A percentile compares a stretch with the other conserved stretches of the same genome.
phyloP scores from a whole-genome alignment of 225 moss, liverwort and hornwort genomes.

The Pseudisothecium myosuroides region DNA sequence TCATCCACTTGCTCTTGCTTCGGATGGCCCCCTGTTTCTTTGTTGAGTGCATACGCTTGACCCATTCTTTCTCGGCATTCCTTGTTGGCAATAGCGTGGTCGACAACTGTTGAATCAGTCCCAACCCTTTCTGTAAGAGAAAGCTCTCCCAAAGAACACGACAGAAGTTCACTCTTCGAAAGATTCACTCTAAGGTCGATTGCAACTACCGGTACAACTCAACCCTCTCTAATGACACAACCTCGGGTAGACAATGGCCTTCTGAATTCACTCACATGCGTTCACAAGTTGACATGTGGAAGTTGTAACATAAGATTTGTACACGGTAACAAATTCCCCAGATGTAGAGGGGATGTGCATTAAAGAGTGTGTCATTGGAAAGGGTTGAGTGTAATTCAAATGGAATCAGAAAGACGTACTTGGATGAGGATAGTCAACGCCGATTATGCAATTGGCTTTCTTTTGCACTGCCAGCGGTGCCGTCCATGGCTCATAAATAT shows the following conservation, averaged over 20 bases:
- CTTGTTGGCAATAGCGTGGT: constrained; percentile 84
- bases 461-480: constrained; percentile 74
- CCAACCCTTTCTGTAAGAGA: background rate
- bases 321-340: background rate
- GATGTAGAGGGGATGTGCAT: background rate
- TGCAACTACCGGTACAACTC: background rate
- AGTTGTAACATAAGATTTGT: background rate
- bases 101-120: constrained; percentile 48
- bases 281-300: background rate
- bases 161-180: background rate
- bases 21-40: constrained; percentile 42
- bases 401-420: constrained; percentile 25
- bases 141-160: background rate
- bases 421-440: constrained; percentile 88
- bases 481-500: constrained; percentile 97
- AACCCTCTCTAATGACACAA: background rate
- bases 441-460: constrained; percentile 89
- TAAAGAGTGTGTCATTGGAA: background rate
- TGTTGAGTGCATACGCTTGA: constrained; percentile 68
- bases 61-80: constrained; percentile 90
- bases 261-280: background rate
- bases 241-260: background rate
- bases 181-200: background rate
- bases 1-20: constrained; percentile 53
- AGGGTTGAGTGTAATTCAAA: background rate